A percentile compares a stretch with the other conserved stretches of the same genome.
These are phyloP conservation scores for Ensete ventricosum DNA, from an alignment of 176 grass and related monocot species.

Conservation along the genomic window DNA sequence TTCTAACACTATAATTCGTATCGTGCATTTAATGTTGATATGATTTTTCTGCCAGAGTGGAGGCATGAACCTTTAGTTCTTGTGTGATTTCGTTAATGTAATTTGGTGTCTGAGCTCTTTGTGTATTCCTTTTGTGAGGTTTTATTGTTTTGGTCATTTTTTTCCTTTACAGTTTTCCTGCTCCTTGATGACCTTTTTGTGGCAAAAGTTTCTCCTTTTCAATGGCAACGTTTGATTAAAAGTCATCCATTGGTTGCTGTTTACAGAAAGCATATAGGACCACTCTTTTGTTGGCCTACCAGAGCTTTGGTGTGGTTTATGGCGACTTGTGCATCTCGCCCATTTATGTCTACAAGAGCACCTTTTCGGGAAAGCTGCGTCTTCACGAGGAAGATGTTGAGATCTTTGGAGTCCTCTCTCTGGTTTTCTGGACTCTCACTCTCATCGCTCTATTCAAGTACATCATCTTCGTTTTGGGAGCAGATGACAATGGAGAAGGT, in stretches of 20 bases:
- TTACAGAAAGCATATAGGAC: constrained; percentile 18
- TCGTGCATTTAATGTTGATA: too few species aligned
- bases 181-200: too few species aligned
- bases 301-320: constrained; percentile 87
- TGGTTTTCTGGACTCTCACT: constrained; percentile 91
- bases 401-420: constrained; percentile 70
- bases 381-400: constrained; percentile 84
- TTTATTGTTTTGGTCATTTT: too few species aligned
- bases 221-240: neutral
- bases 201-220: too few species aligned
- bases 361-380: constrained; percentile 65
- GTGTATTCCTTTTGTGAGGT: too few species aligned
- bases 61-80: too few species aligned
- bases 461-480: constrained; percentile 72
- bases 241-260: neutral
- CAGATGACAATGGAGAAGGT: constrained; percentile 94
- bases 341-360: constrained; percentile 92
- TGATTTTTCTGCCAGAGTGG: too few species aligned
- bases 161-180: too few species aligned
- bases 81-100: too few species aligned
- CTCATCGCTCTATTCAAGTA: constrained; percentile 78
- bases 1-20: too few species aligned
- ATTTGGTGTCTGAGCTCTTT: too few species aligned
- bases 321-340: constrained; percentile 78
- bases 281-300: constrained; percentile 69